Evolutionary conservation across 2,329 filamentous ascomycete species (phyloP), one percentile per base, ranked within the genome.

Genomic region (Diaporthe sp.): DNA sequence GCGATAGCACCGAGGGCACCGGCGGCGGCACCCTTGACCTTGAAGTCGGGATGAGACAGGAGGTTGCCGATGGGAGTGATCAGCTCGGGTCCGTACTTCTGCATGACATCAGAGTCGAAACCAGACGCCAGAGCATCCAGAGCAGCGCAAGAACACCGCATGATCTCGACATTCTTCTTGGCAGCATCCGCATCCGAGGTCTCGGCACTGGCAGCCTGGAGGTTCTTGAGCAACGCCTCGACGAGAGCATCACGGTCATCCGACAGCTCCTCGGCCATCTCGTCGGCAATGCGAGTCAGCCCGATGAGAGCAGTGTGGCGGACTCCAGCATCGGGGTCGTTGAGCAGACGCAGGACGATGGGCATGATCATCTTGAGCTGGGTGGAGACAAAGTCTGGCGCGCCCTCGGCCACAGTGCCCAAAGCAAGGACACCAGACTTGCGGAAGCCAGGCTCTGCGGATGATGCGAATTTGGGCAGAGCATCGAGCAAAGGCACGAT

Each of bases 351-450:
- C 75, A 98, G 89, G 75, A 98, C 92, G 79, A 94, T 89, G 67
- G 97, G 97, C 83, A 98, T 91, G 79, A 98, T 94, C 78, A 93
- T 91, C 81, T 93, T 90, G 77, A 98, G 91, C 85, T 99, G 97
- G 28, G 96, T 98, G 78, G 95, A 95, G 81, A 98, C 95, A 85
- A 98, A 99, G 84, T 99, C 97, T 22, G 97, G 97, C 42, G 97
- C 96, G 80, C 97, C 97, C 88, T 98, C 97, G 72, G 98, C 96
- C 80, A 95, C 96, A 88, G 96, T 97, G 76, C 96, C 96, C 7
- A 99, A 90, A 67, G 96, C 94, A 77, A 98, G 89, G 82, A 98
- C 97, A 85, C 94, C 96, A 73, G 96, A 96, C 85, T 96, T 94
- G 76, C 96, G 93, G 86, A 94, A 94, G 80, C 95, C 92, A 49